A percentile compares a stretch with the other conserved stretches of the same genome.
Evolutionary conservation across 2,329 filamentous ascomycete species (phyloP).

Genomic region (Cladosporium halotolerans): DNA sequence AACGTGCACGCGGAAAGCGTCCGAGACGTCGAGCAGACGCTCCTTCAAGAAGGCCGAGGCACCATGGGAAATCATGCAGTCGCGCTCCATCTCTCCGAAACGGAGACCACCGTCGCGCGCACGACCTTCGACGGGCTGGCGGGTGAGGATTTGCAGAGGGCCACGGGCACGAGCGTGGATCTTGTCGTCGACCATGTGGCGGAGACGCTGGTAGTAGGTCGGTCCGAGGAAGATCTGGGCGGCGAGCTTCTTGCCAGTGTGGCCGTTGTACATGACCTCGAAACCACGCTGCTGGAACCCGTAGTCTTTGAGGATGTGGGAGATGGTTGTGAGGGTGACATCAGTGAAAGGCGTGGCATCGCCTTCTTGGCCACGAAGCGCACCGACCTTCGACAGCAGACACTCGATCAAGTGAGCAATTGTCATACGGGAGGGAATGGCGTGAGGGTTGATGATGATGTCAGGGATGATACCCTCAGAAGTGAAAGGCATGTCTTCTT

Average conservation of each 20-base stretch:
- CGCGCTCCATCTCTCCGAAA: conserved; percentile 99
- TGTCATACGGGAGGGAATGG: conserved; percentile 99
- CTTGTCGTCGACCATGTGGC: conserved; percentile 99
- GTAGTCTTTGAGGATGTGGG: conserved; percentile 74
- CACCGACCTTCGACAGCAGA: conserved; percentile 90
- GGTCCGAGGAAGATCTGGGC: conserved; percentile 95
- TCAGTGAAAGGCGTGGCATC: conserved; percentile 98
- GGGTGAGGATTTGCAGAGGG: conserved; percentile 92
- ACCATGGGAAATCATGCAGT: conserved; percentile 99
- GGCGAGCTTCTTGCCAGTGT: conserved; percentile 88
- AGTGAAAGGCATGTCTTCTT: conserved; percentile 98
- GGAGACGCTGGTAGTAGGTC: conserved; percentile 96
- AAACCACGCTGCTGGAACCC: conserved; percentile 97
- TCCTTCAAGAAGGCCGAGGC: conserved; percentile 96
- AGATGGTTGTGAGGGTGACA: conserved; percentile 91
- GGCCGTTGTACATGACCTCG: conserved; percentile 97
- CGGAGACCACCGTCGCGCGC: conserved; percentile 94
- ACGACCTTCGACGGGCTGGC: conserved; percentile 97
- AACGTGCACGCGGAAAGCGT: conserved; percentile 95
- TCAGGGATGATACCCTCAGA: conserved; percentile 86
- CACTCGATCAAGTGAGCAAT: conserved; percentile 99
- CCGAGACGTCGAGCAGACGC: conserved; percentile 91
- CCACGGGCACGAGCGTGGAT: conserved; percentile 98
- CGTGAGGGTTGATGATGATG: conserved; percentile 98
- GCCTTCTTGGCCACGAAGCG: conserved; percentile 88